Evolutionary conservation across 1,284 basidiomycete species (phyloP).

Genomic region (Tylopilus sp.): DNA sequence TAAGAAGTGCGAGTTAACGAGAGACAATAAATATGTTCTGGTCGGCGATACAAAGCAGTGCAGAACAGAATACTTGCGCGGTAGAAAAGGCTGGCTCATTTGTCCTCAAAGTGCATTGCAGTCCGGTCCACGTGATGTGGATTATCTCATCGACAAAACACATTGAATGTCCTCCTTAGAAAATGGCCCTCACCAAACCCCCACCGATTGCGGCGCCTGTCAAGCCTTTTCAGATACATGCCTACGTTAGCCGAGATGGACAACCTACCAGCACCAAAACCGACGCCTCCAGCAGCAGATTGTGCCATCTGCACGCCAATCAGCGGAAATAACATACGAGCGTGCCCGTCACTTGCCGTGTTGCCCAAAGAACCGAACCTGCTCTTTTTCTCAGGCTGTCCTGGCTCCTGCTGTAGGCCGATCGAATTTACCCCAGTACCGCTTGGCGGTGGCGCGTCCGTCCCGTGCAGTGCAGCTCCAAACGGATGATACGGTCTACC

Average conservation of each 20-base stretch:
- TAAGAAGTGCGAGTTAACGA: not conserved
- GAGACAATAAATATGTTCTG: too few relatives aligned
- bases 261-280: conserved; percentile 58
- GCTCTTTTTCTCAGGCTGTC: conserved; percentile 49
- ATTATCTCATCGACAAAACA: conserved; percentile 18
- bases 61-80: not conserved
- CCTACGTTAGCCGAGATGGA: not conserved
- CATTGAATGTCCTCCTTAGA: conserved; percentile 32
- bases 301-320: conserved; percentile 50
- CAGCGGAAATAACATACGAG: conserved; percentile 17
- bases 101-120: too few relatives aligned
- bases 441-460: conserved; percentile 36
- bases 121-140: conserved; percentile 20
- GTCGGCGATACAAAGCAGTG: too few relatives aligned
- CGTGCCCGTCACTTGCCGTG: conserved; percentile 38
- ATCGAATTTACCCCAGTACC: conserved; percentile 32
- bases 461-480: conserved; percentile 38
- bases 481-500: conserved; percentile 40
- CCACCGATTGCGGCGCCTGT: conserved; percentile 51
- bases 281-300: conserved; percentile 66
- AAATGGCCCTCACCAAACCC: conserved; percentile 39
- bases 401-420: conserved; percentile 38
- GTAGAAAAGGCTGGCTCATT: too few relatives aligned
- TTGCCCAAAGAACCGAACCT: conserved; percentile 56
- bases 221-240: not conserved